phyloP scores from a whole-genome alignment of 179 eudicot species.

The Spinacia oleracea region DNA sequence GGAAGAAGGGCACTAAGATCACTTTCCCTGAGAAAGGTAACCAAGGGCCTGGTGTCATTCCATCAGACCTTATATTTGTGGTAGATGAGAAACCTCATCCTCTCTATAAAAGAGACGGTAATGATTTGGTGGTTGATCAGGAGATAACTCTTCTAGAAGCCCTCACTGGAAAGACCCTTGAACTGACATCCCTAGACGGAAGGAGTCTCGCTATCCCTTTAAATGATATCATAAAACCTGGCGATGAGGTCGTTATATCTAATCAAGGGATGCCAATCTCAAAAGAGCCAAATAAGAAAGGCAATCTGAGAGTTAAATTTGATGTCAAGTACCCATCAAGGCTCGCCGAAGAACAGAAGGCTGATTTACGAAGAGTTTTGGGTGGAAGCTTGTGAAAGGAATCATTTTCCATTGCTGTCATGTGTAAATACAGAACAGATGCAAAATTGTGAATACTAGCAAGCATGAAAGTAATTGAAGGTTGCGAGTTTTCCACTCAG shows the following conservation, averaged over 20 bases:
- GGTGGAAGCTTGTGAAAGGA: conserved; percentile 38
- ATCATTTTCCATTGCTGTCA: conserved; percentile 13
- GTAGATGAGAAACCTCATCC: conserved; percentile 64
- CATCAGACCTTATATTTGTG: conserved; percentile 66
- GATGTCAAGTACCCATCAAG: conserved; percentile 57
- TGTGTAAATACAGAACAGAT: conserved; percentile 37
- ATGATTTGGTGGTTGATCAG: conserved; percentile 53
- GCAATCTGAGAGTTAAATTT: conserved; percentile 55
- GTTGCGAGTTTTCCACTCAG: conserved; percentile 16
- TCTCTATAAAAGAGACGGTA: conserved; percentile 55
- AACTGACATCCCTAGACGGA: conserved; percentile 58
- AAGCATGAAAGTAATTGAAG: conserved; percentile 28
- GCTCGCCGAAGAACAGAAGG: conserved; percentile 58
- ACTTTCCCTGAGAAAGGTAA: conserved; percentile 75
- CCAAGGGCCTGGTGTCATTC: conserved; percentile 63
- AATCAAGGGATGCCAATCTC: conserved; percentile 77
- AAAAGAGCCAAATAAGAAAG: conserved; percentile 57
- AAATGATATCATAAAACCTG: conserved; percentile 54
- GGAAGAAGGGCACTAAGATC: conserved; percentile 79
- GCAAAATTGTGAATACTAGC: conserved; percentile 41
- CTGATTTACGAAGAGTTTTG: conserved; percentile 53
- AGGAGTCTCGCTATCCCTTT: conserved; percentile 43
- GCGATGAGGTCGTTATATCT: conserved; percentile 48
- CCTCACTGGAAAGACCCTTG: conserved; percentile 58
- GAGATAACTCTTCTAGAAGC: conserved; percentile 64